phyloP scores from a whole-genome alignment of 345 rosid genomes.

The Brassica rapa region DNA sequence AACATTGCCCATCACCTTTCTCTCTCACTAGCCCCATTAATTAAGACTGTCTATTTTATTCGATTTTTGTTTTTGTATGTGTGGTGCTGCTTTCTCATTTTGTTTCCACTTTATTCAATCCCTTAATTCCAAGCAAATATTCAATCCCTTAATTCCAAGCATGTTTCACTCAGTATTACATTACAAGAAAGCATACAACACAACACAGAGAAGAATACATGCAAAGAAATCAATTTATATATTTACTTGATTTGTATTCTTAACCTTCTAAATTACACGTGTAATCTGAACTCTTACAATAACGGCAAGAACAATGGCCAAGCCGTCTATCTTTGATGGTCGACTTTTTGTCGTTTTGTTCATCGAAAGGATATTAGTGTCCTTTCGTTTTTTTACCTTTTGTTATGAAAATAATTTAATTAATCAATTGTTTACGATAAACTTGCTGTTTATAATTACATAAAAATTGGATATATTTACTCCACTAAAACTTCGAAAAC shows the following conservation, averaged over 20 bases:
- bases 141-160: slow-evolving; percentile 6
- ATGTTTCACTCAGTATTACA: not conserved
- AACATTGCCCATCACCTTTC: slow-evolving; percentile 38
- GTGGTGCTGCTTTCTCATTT: not conserved
- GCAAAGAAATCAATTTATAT: not conserved
- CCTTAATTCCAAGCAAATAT: slow-evolving; percentile 13
- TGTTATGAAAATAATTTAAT: not conserved
- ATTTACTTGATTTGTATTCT: not conserved
- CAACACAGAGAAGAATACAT: not conserved
- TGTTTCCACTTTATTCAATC: slow-evolving; percentile 10
- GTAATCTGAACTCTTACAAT: slow-evolving; percentile 4
- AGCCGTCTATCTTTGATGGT: not conserved
- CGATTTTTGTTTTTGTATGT: not conserved
- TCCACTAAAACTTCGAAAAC: not conserved
- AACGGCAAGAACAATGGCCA: not conserved
- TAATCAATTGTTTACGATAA: not conserved
- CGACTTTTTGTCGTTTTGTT: not conserved
- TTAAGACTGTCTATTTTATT: not conserved
- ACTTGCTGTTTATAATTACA: not conserved
- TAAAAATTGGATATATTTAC: not conserved
- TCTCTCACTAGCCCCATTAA: slow-evolving; percentile 31
- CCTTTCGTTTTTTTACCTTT: not conserved
- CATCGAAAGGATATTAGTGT: not conserved
- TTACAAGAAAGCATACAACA: not conserved
- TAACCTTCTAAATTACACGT: slow-evolving; percentile 11